A percentile compares a stretch with the other conserved stretches of the same genome.
phyloP scores from a whole-genome alignment of 2,329 filamentous ascomycete genomes.

The Fusarium ramigenum region DNA sequence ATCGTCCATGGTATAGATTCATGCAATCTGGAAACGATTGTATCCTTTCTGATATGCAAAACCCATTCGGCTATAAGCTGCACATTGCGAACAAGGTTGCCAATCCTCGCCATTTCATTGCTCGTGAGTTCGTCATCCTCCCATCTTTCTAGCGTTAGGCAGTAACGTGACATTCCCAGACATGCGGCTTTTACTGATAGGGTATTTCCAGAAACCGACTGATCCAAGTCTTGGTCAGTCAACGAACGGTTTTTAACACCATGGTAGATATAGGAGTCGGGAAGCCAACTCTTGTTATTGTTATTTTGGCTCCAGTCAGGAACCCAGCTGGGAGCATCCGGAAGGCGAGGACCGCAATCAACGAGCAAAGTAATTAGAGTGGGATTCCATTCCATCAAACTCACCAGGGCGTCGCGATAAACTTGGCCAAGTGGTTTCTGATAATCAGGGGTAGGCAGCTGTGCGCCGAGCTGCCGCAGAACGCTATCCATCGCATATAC shows the following conservation, averaged over 20 bases:
- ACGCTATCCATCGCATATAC: background rate
- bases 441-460: background rate
- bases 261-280: background rate
- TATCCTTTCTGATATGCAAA: background rate
- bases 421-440: fast-evolving
- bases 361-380: background rate
- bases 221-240: background rate
- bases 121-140: background rate
- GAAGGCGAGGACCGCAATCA: background rate
- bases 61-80: background rate
- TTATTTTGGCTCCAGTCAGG: background rate
- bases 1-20: background rate
- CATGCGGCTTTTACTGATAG: background rate
- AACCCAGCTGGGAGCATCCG: background rate
- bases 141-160: background rate
- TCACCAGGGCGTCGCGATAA: background rate
- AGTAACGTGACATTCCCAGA: background rate
- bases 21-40: background rate
- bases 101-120: background rate
- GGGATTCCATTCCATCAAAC: background rate
- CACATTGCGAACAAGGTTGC: background rate
- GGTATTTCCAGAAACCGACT: fast-evolving
- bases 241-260: background rate
- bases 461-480: background rate
- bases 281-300: background rate